A percentile compares a stretch with the other conserved stretches of the same genome.
These are phyloP conservation scores for Plasmodium chabaudi DNA, from an alignment of 169 alveolate species.

Conservation along the genomic window DNA sequence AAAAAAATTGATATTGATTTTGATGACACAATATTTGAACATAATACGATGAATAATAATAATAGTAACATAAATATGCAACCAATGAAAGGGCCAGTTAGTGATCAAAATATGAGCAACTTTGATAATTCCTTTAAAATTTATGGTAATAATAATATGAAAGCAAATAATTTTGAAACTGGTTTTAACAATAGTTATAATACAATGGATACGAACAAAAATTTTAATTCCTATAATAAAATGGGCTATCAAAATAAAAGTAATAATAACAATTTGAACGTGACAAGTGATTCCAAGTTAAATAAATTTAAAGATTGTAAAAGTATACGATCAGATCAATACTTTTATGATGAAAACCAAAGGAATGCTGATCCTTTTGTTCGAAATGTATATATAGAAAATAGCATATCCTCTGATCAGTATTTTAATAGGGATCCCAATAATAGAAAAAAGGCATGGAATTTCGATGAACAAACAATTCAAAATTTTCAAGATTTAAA, in stretches of 20 bases:
- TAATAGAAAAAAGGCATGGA: constrained; percentile 68
- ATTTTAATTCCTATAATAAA: neutral
- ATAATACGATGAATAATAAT: constrained; percentile 10
- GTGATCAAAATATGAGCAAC: neutral
- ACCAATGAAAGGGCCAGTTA: neutral
- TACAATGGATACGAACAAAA: neutral
- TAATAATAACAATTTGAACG: constrained; percentile 12
- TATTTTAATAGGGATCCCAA: constrained; percentile 81
- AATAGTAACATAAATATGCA: neutral
- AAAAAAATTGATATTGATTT: constrained; percentile 73
- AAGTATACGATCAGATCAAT: constrained; percentile 83
- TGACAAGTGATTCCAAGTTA: constrained; percentile 68
- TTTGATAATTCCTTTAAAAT: constrained; percentile 27
- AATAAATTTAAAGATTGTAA: constrained; percentile 81
- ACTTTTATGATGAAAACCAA: constrained; percentile 78
- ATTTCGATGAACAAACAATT: constrained; percentile 84
- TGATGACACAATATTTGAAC: constrained; percentile 55
- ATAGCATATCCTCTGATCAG: constrained; percentile 82
- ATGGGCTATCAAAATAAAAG: constrained; percentile 3
- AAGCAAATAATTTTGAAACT: neutral
- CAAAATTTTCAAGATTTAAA: constrained; percentile 82
- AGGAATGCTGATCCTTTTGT: constrained; percentile 33
- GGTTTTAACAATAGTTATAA: constrained; percentile 6
- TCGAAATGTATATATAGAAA: constrained; percentile 67
- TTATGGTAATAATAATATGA: constrained; percentile 21